Evolutionary conservation across 176 grass and related monocot genomes (phyloP).

Genomic region (Lolium rigidum): DNA sequence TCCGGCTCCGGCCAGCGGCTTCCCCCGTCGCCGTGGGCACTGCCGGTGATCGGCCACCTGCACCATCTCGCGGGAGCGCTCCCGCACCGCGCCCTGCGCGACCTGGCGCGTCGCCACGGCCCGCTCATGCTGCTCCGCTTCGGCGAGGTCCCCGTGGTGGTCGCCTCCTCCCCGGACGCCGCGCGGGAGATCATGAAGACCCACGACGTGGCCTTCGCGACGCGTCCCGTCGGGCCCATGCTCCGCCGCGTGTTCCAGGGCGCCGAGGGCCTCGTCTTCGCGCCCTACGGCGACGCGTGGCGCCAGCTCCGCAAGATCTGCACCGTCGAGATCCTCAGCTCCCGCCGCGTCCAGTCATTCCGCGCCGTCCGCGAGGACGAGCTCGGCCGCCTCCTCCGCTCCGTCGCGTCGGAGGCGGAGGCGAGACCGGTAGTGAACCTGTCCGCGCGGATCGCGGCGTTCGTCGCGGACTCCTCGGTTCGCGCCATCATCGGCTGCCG

Average conservation of each 20-base stretch:
- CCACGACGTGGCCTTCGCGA: constrained; percentile 60
- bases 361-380: constrained; percentile 47
- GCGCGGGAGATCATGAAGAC: constrained; percentile 69
- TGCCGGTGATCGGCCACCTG: constrained; percentile 33
- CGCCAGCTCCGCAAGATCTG: constrained; percentile 61
- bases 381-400: constrained; percentile 28
- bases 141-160: constrained; percentile 32
- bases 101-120: constrained; percentile 21
- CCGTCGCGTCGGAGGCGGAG: constrained; percentile 23
- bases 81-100: constrained; percentile 28
- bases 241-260: constrained; percentile 31
- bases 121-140: constrained; percentile 27
- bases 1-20: background rate
- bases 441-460: background rate
- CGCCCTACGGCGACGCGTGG: constrained; percentile 66
- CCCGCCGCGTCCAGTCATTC: constrained; percentile 57
- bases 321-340: constrained; percentile 44
- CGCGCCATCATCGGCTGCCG: constrained; percentile 41
- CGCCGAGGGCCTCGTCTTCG: constrained; percentile 55
- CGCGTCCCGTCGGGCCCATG: constrained; percentile 12
- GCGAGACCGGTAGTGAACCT: constrained; percentile 35
- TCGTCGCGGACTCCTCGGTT: constrained; percentile 29
- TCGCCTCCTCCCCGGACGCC: constrained; percentile 56
- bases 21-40: constrained; percentile 11
- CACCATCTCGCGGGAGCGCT: constrained; percentile 28